Percentiles rank a stretch among this genome's conserved stretches.
These are phyloP conservation scores for Pseudopyricularia cyperi DNA, from an alignment of 2,329 filamentous ascomycete genomes.

Conservation along the genomic window DNA sequence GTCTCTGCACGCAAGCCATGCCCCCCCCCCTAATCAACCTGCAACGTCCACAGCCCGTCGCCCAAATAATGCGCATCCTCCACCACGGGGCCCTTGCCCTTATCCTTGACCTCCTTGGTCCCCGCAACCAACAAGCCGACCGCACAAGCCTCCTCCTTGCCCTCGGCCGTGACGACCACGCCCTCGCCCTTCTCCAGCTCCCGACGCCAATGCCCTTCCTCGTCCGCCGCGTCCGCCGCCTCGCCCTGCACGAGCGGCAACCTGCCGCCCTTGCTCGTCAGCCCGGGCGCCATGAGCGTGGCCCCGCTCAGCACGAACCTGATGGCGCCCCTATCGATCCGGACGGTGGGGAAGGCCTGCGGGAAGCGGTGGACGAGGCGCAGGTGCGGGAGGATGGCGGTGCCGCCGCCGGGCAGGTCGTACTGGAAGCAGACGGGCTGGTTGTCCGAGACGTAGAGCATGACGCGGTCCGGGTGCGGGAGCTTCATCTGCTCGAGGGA, in stretches of 20 bases:
- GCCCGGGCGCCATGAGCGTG: constrained; percentile 87
- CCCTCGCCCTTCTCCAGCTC: constrained; percentile 71
- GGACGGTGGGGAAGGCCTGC: constrained; percentile 65
- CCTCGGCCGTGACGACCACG: constrained; percentile 83
- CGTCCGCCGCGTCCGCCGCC: constrained; percentile 26
- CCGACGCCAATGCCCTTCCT: constrained; percentile 42
- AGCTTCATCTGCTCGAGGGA: constrained; percentile 86
- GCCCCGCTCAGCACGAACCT: constrained; percentile 91
- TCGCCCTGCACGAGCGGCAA: constrained; percentile 45
- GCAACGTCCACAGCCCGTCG: constrained; percentile 79
- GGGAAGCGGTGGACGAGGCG: constrained; percentile 84
- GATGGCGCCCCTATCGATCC: constrained; percentile 91
- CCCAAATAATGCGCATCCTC: constrained; percentile 90
- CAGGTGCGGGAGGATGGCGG: constrained; percentile 71
- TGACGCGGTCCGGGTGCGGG: constrained; percentile 82
- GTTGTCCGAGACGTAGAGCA: constrained; percentile 71
- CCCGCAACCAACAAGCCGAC: constrained; percentile 74
- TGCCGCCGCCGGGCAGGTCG: constrained; percentile 37
- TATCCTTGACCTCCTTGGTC: constrained; percentile 84
- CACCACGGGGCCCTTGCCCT: constrained; percentile 87
- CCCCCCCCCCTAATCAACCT: constrained; percentile 32
- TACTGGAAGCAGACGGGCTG: constrained; percentile 88
- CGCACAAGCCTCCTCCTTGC: constrained; percentile 82
- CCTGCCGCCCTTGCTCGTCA: constrained; percentile 72
- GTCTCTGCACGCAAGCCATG: too few relatives aligned